These are phyloP conservation scores for Talaromyces marneffei DNA, from an alignment of 2,329 filamentous ascomycete genomes.

Conservation along the genomic window DNA sequence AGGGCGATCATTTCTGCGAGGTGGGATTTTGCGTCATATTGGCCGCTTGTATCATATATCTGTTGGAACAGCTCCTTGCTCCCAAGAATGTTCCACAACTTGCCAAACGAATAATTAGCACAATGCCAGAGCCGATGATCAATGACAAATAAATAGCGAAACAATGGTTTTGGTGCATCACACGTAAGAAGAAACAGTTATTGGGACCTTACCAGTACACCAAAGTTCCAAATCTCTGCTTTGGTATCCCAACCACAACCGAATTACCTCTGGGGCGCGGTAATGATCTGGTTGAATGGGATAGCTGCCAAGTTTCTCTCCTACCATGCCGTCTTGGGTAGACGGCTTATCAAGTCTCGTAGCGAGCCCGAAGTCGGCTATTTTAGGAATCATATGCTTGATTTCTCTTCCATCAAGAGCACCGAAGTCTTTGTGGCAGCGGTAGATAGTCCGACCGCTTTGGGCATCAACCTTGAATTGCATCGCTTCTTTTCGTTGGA, in stretches of 20 bases:
- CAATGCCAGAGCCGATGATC: background rate
- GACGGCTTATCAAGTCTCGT: constrained; percentile 26
- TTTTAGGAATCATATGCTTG: constrained; percentile 24
- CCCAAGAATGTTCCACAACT: constrained; percentile 17
- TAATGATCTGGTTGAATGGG: constrained; percentile 24
- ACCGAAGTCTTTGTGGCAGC: constrained; percentile 31
- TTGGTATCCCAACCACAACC: constrained; percentile 23
- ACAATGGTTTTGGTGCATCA: too few relatives aligned
- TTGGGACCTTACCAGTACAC: constrained; percentile 17
- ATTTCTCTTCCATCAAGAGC: constrained; percentile 16
- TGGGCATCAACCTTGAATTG: constrained; percentile 29
- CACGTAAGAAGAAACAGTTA: too few relatives aligned
- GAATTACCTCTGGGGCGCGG: constrained; percentile 24
- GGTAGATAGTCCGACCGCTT: constrained; percentile 29
- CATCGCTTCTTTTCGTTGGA: constrained; percentile 34
- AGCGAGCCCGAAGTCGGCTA: constrained; percentile 35
- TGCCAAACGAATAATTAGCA: background rate
- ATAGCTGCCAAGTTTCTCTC: constrained; percentile 29
- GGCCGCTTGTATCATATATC: constrained; percentile 13
- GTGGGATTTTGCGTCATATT: constrained; percentile 15
- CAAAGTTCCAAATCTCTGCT: constrained; percentile 28
- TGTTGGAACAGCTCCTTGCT: constrained; percentile 19
- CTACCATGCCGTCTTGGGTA: constrained; percentile 11
- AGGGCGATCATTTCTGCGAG: constrained; percentile 18
- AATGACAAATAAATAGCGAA: too few relatives aligned